Percentiles rank a stretch among this genome's conserved stretches.
Conservation (phyloP, 345 rosid species). For the rapeseed (Brassica napus) region Da-Ae NC_063448.1:7214001-7214500, state of each 20-base stretch:
- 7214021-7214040: conserved; percentile 55
- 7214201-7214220: conserved; percentile 82
- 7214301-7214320: conserved; percentile 69
- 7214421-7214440: conserved; percentile 72
- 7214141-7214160: conserved; percentile 55
- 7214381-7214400: conserved; percentile 82
- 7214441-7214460: conserved; percentile 64
- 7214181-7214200: conserved; percentile 68
- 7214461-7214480: conserved; percentile 69
- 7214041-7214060: background rate
- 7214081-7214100: background rate
- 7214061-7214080: background rate
- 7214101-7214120: conserved; percentile 33
- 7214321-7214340: conserved; percentile 75
- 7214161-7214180: conserved; percentile 62
- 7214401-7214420: conserved; percentile 74
- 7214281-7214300: conserved; percentile 78
- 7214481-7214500: conserved; percentile 78
- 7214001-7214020: conserved; percentile 80
- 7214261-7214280: conserved; percentile 87
- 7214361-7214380: conserved; percentile 83
- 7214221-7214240: conserved; percentile 75
- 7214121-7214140: conserved; percentile 32
- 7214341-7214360: conserved; percentile 82
- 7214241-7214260: conserved; percentile 80